Conservation (phyloP, 306 rosid genomes). For the Mimosa bimucronata region DNA sequence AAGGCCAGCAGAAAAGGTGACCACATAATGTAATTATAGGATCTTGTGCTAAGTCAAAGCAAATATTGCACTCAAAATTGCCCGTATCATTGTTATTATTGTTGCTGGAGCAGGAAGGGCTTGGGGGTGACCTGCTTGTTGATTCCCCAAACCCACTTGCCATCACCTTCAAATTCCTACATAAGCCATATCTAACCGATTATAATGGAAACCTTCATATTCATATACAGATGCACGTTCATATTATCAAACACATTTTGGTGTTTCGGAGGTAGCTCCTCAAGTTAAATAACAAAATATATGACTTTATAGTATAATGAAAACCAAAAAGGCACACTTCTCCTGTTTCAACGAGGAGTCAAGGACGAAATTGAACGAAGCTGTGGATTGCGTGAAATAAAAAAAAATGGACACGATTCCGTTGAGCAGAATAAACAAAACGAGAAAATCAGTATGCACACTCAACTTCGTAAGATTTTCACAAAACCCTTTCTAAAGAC, state of each 20-base stretch:
- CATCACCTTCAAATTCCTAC: constrained; percentile 54
- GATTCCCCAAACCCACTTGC: constrained; percentile 79
- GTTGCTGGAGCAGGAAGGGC: constrained; percentile 56
- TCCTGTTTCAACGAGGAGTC: no score
- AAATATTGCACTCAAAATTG: constrained; percentile 88
- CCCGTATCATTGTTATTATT: constrained; percentile 61
- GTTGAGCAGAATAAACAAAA: not conserved
- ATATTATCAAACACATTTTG: not conserved
- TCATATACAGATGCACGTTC: constrained; percentile 23
- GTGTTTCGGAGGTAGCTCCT: not conserved
- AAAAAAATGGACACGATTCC: not conserved
- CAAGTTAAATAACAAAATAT: not conserved
- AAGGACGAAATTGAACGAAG: not conserved
- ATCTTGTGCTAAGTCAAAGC: constrained; percentile 89
- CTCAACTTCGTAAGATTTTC: not conserved
- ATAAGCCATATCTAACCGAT: constrained; percentile 54
- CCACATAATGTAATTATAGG: constrained; percentile 88
- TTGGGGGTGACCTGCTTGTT: constrained; percentile 66
- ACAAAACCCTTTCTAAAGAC: not conserved
- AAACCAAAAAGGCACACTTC: no score
- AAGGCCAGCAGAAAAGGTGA: constrained; percentile 94
- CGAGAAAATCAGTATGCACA: not conserved
- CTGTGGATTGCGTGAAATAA: not conserved
- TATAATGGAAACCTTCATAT: not conserved
- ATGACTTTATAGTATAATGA: not conserved